Base-by-base conservation (phyloP, 768 basidiomycete species). In the Auricularia sp. region DNA sequence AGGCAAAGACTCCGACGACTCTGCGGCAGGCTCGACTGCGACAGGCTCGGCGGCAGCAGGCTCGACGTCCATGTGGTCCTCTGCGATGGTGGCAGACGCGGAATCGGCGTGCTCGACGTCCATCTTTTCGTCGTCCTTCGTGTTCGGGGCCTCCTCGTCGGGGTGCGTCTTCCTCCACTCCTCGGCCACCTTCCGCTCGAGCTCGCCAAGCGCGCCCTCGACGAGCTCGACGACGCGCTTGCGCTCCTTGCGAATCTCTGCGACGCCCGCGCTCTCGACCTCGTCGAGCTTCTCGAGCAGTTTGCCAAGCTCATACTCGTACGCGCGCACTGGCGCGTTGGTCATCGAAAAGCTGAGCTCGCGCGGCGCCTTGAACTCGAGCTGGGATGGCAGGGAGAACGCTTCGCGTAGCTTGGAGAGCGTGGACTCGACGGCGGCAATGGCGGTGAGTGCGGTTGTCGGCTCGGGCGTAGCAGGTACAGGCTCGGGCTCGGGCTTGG, bases 221-320 rank as follows among this genome's bases (percentile, higher is more conserved):
- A 91, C 82, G 58, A 70, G 71, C 67, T 78, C 76, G 56, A 87
- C 88, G 1, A 86, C 75, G 3, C 73, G 71, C 68, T 83, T 78
- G 61, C 90, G 74, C 65, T 68, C 72, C 36, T 76, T 74, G 59
- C 89, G 74, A 6, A 92, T 80, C 0, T 72, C 74, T 66, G 73
- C 73, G 61, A 84, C 79, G 0, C 88, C 88, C 67, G 79, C 80
- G 67, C 84, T 87, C 68, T 88, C 83, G 23, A 91, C 80, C 0
- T 80, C 83, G 68, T 91, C 90, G 11, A 91, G 81, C 67, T 79
- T 79, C 58, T 81, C 78, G n/a, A 91, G 77, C 12, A 91, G 73
- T 47, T 82, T 82, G 64, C 81, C 81, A 39, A 91, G 78, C 56
- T 79, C 76, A 68, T 90, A 83, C n/a, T 78, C 75, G 72, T 90